Base-by-base conservation (phyloP, 768 basidiomycete genomes). In the Boletales sp. region DNA sequence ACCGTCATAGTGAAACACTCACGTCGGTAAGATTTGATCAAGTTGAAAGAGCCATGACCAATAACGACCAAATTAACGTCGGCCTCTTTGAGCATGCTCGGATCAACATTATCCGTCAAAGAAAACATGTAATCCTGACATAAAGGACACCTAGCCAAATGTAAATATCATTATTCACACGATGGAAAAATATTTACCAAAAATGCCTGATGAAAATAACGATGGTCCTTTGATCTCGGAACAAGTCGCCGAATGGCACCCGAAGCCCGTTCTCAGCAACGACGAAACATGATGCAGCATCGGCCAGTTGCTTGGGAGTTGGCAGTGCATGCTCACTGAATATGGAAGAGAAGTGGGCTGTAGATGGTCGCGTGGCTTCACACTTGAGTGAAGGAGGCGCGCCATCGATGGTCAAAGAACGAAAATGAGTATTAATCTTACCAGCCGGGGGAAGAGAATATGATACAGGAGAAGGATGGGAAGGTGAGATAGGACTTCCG, bases 151-250 rank as follows among this genome's bases (percentile, higher is more conserved):
- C 82, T 80, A 37, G 5, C 40, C 6, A 0, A n/a, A 19, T 45
- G 45, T 54, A 42, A 57, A 40, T 12, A 41, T 17, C 15, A 13
- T 44, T 14, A 11, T 51, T 51, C 50, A 30, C 42, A 49, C 40
- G 47, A 45, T 21, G 42, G 18, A 35, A 38, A 42, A 39, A 10
- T 19, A 56, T 65, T 50, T 43, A 79, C 87, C 84, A 89, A 69
- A 93, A 93, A 67, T 92, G 89, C 38, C 93, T 76, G 54, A 97
- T 85, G 72, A 95, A 95, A 37, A 93, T 69, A 45, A 92, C 82
- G 54, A 93, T 77, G 1, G 85, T 86, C 63, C 73, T 78, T 53
- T 74, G 72, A 11, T 73, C 64, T 40, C 61, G 73, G 59, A 86
- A 84, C 36, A 95, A 66, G 19, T 83, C 78, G 0, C 87, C 85